These are phyloP conservation scores for Penicillium flavigenum DNA, from an alignment of 495 filamentous ascomycete species.

Conservation along the genomic window DNA sequence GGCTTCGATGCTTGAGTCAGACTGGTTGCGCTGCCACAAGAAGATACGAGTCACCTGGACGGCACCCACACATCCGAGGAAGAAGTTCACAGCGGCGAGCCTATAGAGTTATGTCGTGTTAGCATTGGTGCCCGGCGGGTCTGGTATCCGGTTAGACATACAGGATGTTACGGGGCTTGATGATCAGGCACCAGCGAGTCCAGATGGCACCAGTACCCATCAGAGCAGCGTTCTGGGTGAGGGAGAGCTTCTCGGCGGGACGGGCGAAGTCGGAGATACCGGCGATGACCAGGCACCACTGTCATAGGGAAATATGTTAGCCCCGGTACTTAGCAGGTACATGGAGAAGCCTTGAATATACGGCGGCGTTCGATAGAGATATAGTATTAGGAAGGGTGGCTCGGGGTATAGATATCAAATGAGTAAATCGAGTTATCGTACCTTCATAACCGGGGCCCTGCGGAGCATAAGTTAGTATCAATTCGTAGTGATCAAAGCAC, in stretches of 20 bases:
- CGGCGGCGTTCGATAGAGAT: background rate
- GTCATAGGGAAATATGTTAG: constrained; percentile 22
- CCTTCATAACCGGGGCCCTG: constrained; percentile 95
- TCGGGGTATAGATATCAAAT: constrained; percentile 5
- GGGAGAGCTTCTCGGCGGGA: constrained; percentile 86
- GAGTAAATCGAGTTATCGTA: constrained; percentile 38
- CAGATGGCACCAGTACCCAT: constrained; percentile 91
- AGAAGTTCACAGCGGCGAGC: constrained; percentile 96
- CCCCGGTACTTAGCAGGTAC: background rate
- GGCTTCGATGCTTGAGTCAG: constrained; percentile 43
- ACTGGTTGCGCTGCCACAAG: constrained; percentile 62
- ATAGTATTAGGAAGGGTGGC: background rate
- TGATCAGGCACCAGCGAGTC: constrained; percentile 98
- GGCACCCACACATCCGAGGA: constrained; percentile 83
- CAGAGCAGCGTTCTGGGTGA: constrained; percentile 86
- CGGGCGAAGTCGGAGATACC: constrained; percentile 89
- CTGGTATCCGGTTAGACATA: constrained; percentile 38
- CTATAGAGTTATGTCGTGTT: constrained; percentile 39
- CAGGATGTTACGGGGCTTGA: constrained; percentile 89
- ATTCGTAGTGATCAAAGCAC: background rate
- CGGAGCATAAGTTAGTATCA: constrained; percentile 20
- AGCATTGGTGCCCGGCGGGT: background rate
- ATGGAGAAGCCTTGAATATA: background rate
- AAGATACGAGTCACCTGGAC: constrained; percentile 78
- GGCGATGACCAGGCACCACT: constrained; percentile 90